Evolutionary conservation across 1,284 basidiomycete species (phyloP).

Genomic region (Cutaneotrichosporon cavernicola): DNA sequence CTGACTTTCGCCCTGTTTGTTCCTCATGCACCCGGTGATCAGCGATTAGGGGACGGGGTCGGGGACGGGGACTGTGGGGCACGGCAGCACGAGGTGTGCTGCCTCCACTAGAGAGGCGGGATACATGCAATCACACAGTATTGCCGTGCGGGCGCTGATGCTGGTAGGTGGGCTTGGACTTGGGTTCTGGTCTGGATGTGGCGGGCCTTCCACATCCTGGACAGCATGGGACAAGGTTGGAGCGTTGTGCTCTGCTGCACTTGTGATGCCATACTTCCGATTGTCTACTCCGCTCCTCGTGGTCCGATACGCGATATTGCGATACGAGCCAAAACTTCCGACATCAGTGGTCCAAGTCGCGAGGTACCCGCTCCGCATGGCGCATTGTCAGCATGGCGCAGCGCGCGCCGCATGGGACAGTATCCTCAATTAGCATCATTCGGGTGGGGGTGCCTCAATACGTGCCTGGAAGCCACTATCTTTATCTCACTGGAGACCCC

Average conservation of each 20-base stretch:
- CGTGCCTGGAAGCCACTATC: neutral
- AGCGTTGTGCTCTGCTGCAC: neutral
- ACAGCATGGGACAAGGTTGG: neutral
- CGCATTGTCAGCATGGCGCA: neutral
- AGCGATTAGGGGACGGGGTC: no score
- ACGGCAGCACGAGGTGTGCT: no score
- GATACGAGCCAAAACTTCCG: neutral
- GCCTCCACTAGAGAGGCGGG: no score
- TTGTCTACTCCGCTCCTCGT: neutral
- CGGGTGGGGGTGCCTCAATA: neutral
- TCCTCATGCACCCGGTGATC: no score
- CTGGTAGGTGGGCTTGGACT: no score
- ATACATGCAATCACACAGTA: no score
- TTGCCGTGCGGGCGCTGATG: no score
- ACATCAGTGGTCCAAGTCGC: neutral
- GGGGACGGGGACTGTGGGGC: no score
- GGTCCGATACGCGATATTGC: neutral
- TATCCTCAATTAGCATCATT: neutral
- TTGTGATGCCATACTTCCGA: neutral
- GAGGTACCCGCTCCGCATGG: neutral
- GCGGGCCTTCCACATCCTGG: neutral
- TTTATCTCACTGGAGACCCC: neutral
- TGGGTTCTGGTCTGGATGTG: no score
- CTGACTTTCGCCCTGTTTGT: no score
- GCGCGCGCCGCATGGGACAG: neutral